Base-by-base conservation (phyloP, 108 stramenopile species). In the Cyclotella atomus region DNA sequence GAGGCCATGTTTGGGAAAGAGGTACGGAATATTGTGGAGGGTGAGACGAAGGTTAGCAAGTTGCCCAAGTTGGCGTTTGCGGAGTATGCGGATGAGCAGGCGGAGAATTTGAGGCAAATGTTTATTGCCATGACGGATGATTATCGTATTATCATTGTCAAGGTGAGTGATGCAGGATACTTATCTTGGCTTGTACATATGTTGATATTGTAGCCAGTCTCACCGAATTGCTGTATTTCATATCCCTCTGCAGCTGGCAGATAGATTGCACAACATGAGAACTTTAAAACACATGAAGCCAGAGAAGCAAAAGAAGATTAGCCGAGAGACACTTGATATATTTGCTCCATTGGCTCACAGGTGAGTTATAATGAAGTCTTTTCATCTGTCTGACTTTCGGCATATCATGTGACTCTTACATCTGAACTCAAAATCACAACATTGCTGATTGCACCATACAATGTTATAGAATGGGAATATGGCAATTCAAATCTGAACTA, bases 41-140 rank as follows among this genome's bases (percentile, higher is more conserved):
- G 97, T 17, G 97, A 98, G 68, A 98, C 97, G 52, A 96, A 96
- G 83, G 95, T 94, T 7, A 88, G 86, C 53, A 97, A 97, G 77
- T 82, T 97, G 52, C 97, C 97, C 10, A 96, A 96, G 68, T 56
- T 96, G 35, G 91, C 87, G 14, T 89, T 93, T 61, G 65, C 70
- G 12, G 92, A 91, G 8, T 88, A 87, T 68, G 91, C 91, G 57
- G 92, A 93, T 71, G 92, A 90, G 63, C 96, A 97, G 69, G 96
- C 96, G 8, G 96, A 98, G 73, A 97, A 97, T 67, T 77, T 97
- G 63, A 75, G 97, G 32, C 93, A 96, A 75, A 96, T 98, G 96
- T 93, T 98, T 71, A 87, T 98, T 27, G 97, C 97, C 68, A 97
- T 98, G 97, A 94, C 95, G 35, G 92, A 95, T 67, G 97, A 98